Evolutionary conservation across 1,139 yeast genomes (phyloP).

Genomic region (Scheffersomyces stambukii): DNA sequence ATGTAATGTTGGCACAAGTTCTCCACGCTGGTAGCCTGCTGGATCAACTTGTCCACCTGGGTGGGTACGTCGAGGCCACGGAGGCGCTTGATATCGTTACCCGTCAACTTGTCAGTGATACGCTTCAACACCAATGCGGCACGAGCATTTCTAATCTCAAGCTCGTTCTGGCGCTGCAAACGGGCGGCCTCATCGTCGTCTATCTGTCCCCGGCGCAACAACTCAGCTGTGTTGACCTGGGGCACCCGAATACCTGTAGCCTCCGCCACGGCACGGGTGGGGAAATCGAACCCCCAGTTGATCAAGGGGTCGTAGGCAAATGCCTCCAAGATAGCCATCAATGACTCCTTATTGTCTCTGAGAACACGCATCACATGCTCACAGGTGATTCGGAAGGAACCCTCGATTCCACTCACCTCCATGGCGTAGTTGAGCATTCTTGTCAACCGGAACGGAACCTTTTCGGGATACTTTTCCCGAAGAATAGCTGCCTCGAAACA

Average conservation of each 20-base stretch:
- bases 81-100: conserved; percentile 80
- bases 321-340: conserved; percentile 97
- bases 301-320: conserved; percentile 98
- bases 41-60: conserved; percentile 91
- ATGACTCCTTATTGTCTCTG: conserved; percentile 89
- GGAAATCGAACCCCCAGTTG: conserved; percentile 97
- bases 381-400: conserved; percentile 92
- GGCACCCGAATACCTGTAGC: conserved; percentile 68
- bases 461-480: conserved; percentile 95
- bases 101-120: conserved; percentile 88
- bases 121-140: conserved; percentile 88
- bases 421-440: conserved; percentile 97
- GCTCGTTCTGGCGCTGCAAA: conserved; percentile 68
- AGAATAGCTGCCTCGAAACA: conserved; percentile 98
- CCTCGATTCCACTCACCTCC: conserved; percentile 99
- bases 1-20: conserved; percentile 94
- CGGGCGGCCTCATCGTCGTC: conserved; percentile 71
- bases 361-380: conserved; percentile 96
- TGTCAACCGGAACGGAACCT: conserved; percentile 94
- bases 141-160: conserved; percentile 83
- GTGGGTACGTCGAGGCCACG: conserved; percentile 74
- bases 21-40: conserved; percentile 95
- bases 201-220: conserved; percentile 68
- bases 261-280: conserved; percentile 72
- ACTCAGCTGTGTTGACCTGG: conserved; percentile 61